A percentile compares a stretch with the other conserved stretches of the same genome.
Evolutionary conservation across 2,329 filamentous ascomycete genomes (phyloP).

Genomic region (Rhynchosporium secalis): DNA sequence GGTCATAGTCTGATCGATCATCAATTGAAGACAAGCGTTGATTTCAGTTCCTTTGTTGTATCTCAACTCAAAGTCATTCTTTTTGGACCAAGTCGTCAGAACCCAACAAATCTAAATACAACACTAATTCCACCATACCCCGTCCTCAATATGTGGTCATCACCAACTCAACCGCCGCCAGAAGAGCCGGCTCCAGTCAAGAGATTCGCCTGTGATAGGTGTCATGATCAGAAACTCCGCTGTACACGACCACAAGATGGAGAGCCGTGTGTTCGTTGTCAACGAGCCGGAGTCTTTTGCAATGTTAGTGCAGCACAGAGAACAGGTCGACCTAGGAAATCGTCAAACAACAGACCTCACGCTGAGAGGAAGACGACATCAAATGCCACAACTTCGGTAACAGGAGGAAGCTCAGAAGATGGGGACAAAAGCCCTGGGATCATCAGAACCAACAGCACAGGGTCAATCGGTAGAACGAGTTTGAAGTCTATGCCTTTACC

Average conservation of each 20-base stretch:
- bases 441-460: conserved; percentile 1
- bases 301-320: conserved; percentile 21
- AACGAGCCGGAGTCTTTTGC: conserved; percentile 18
- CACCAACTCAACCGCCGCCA: conserved; percentile 11
- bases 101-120: conserved; percentile 5
- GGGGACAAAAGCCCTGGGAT: conserved; percentile 8
- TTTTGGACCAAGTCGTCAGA: conserved; percentile 8
- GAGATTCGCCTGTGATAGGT: conserved; percentile 22
- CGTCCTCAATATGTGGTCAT: conserved; percentile 14
- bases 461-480: conserved; percentile 7
- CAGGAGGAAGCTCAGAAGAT: conserved; percentile 11
- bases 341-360: conserved; percentile 13
- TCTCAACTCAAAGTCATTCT: conserved; percentile 8
- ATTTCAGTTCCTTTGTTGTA: conserved; percentile 13
- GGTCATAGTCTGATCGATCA: conserved; percentile 13
- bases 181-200: conserved; percentile 19
- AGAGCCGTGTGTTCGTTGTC: conserved; percentile 20
- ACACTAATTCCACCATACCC: not conserved
- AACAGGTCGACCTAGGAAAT: conserved; percentile 20
- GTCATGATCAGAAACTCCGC: conserved; percentile 22
- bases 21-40: conserved; percentile 8
- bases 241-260: conserved; percentile 20
- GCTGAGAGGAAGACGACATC: conserved; percentile 14
- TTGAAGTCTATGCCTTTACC: conserved; percentile 13
- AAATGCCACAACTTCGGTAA: not conserved